Evolutionary conservation across 1,139 yeast genomes (phyloP), one percentile per base, ranked within the genome.

Genomic region (Kodamaea anthophila): DNA sequence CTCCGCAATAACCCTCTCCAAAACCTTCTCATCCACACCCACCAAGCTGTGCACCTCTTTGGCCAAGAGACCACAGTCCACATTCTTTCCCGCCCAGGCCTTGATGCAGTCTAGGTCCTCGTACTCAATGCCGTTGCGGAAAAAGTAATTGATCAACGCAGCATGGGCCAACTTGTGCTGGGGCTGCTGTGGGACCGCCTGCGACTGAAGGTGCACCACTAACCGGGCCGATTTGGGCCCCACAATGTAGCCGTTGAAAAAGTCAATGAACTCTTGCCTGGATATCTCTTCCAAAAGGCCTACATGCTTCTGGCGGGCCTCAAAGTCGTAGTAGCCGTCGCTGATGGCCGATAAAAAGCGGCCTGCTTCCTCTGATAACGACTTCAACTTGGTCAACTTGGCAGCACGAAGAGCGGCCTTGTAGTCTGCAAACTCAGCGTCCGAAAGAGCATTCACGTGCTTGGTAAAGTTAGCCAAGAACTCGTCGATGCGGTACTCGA

Each of bases 271-370:
- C 22, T 88, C 83, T 1, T 55, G 49, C 47, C 77, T 71, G 16
- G 77, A 62, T 30, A 87, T 53, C 1, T 46, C 46, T 30, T 69
- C 66, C 36, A 86, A 64, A 6, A 71, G 43, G 24, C 65, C 65
- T 8, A 83, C 87, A 37, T 80, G 80, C 29, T 63, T 59, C 29
- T 64, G 71, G 37, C 75, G 64, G 28, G 68, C 63, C 24, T 65
- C 58, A 55, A 87, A 91, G 51, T 88, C 84, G 50, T 80, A 86
- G 53, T 65, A 82, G 4, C 96, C 96, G 34, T 75, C 69, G 22
- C 73, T 70, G 34, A 91, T 80, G 12, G 75, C 68, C 35, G 69
- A 64, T 75, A 86, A 78, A 51, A 74, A 80, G 41, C 79, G 63
- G 14, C 60, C 51, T 21, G 77, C 67, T 54, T 91, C 97, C 49